Conservation (phyloP, 2,329 filamentous ascomycete genomes). For the Elsinoe arachidis region DNA sequence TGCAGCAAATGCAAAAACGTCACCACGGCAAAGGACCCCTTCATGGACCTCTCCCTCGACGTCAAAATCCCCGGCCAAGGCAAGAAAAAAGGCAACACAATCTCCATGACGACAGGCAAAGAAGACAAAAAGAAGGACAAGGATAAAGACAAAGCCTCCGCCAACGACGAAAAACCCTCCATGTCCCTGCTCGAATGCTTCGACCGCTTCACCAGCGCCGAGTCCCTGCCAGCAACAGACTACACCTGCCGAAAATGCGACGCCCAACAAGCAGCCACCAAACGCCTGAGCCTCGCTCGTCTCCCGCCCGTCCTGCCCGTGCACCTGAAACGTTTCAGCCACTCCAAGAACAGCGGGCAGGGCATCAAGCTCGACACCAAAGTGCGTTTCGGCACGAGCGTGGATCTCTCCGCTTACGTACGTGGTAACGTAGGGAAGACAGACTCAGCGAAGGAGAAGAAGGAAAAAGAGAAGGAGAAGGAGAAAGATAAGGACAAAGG, state of each 20-base stretch:
- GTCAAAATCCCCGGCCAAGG: conserved; percentile 57
- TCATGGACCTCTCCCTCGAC: conserved; percentile 82
- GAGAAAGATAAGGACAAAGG: conserved; percentile 17
- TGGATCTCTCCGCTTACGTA: conserved; percentile 88
- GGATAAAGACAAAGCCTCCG: conserved; percentile 7
- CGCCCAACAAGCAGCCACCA: conserved; percentile 64
- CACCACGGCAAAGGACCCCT: conserved; percentile 76
- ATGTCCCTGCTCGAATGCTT: conserved; percentile 51
- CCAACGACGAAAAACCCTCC: not conserved
- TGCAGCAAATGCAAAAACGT: conserved; percentile 80
- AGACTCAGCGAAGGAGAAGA: conserved; percentile 31
- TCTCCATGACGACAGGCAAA: conserved; percentile 29
- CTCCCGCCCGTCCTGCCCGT: conserved; percentile 84
- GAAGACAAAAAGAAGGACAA: conserved; percentile 19
- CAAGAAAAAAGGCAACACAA: conserved; percentile 47
- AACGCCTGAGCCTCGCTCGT: conserved; percentile 75
- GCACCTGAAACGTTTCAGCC: conserved; percentile 60
- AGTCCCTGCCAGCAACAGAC: conserved; percentile 65
- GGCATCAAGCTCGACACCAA: conserved; percentile 83
- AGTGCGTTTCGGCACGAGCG: conserved; percentile 73
- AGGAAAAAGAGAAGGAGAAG: conserved; percentile 39
- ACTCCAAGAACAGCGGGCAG: conserved; percentile 51
- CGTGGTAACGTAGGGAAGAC: conserved; percentile 6
- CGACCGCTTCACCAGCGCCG: conserved; percentile 76
- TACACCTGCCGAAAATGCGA: conserved; percentile 80